Base-by-base conservation (phyloP, 345 rosid species). In the Tarenaya hassleriana region DNA sequence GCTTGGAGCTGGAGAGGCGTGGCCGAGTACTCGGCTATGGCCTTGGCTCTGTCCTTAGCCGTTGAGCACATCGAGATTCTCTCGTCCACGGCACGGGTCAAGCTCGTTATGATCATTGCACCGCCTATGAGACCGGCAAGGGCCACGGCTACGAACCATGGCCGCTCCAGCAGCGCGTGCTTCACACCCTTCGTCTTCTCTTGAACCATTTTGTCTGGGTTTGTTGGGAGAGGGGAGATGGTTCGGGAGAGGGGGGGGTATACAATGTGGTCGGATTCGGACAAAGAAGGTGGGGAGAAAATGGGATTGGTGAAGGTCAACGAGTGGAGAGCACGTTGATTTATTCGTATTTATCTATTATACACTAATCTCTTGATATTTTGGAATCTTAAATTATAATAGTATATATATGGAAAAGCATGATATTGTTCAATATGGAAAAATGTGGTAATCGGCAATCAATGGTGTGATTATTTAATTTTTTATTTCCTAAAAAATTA, bases 1-100 rank as follows among this genome's bases (percentile, higher is more conserved):
- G 94, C 76, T 9, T 64, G 69, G 29, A 84, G 81, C 40, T 84
- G 94, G 20, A 72, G 50, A 11, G 88, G 80, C 12, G 81, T 71
- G 19, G 79, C 34, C 3, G 74, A 21, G 68, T 64, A 69, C 12
- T 68, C 78, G 1, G 60, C 58, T 4, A 48, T 40, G 37, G 70
- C 41, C 3, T 14, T 31, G 1, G 70, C 60, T 1, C 34, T 63
- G 16, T 27, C 16, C 42, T 60, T 49, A 39, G 77, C 80, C 1
- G 66, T 45, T 3, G 88, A 62, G 55, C 84, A 78, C 33, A 50
- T 21, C 38, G 68, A 68, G 50, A 70, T 72, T 3, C 72, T 52
- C 60, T 24, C 62, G 62, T 73, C 69, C 11, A 68, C 56, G 0
- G 76, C 59, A 11, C 72, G 64, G 55, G 68, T 67, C 43, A 66